Evolutionary conservation across 148 eudicot species (phyloP).

Genomic region (Chenopodium suecicum): DNA sequence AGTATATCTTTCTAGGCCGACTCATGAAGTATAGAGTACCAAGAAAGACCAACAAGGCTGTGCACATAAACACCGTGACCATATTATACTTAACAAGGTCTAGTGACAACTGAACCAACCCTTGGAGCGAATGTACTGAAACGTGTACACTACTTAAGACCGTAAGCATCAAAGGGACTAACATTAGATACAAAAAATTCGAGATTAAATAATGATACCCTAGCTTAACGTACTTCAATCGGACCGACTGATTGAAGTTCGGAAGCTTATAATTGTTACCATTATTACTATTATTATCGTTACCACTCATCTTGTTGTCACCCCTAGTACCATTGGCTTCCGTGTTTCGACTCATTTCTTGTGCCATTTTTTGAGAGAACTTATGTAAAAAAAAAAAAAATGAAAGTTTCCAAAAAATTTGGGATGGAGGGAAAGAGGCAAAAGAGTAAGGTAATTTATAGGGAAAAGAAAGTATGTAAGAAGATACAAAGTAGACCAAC

Average conservation of each 20-base stretch:
- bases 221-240: slow-evolving; percentile 44
- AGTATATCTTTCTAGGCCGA: slow-evolving; percentile 40
- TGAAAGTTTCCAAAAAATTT: background rate
- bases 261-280: slow-evolving; percentile 10
- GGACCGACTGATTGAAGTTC: slow-evolving; percentile 31
- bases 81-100: slow-evolving; percentile 30
- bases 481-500: slow-evolving; percentile 33
- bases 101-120: slow-evolving; percentile 25
- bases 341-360: background rate
- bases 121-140: slow-evolving; percentile 24
- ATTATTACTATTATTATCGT: no score
- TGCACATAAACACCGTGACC: slow-evolving; percentile 21
- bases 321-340: background rate
- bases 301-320: no score
- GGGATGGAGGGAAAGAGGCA: background rate
- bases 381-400: background rate
- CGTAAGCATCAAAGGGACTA: slow-evolving; percentile 27
- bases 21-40: slow-evolving; percentile 42
- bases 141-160: slow-evolving; percentile 21
- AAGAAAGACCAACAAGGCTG: slow-evolving; percentile 32
- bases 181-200: slow-evolving; percentile 33
- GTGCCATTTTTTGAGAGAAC: slow-evolving; percentile 4
- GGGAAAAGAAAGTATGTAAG: slow-evolving; percentile 19
- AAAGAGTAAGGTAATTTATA: background rate
- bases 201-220: slow-evolving; percentile 47